phyloP scores from a whole-genome alignment of 345 rosid species.

The Odontarrhena argentea region DNA sequence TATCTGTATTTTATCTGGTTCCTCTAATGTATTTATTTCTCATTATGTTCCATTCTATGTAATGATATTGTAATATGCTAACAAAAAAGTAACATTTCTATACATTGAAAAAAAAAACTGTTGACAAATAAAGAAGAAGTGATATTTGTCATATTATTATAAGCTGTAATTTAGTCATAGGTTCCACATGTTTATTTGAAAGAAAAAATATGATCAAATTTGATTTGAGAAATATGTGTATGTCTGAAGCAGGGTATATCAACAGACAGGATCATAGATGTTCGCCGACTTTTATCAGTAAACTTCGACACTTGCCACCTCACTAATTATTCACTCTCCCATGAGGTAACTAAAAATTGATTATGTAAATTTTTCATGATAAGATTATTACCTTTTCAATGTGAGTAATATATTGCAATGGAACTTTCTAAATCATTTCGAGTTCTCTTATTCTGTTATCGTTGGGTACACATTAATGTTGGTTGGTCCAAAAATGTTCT shows the following conservation, averaged over 20 bases:
- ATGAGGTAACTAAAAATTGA: slow-evolving; percentile 61
- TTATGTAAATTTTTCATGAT: no score
- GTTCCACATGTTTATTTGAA: slow-evolving; percentile 21
- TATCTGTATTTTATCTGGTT: slow-evolving; percentile 7
- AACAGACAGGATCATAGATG: slow-evolving; percentile 92
- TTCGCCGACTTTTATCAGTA: slow-evolving; percentile 79
- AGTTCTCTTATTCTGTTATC: neutral
- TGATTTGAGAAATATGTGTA: slow-evolving; percentile 1
- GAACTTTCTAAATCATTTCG: neutral
- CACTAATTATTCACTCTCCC: slow-evolving; percentile 76
- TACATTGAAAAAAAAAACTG: no score
- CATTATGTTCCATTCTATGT: no score
- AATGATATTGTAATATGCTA: no score
- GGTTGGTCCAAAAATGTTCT: slow-evolving; percentile 27
- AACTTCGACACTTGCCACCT: slow-evolving; percentile 70
- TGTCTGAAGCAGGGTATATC: slow-evolving; percentile 78
- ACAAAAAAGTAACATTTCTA: no score
- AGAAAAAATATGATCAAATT: neutral
- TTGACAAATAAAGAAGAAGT: neutral
- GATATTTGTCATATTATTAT: neutral
- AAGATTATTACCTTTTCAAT: no score
- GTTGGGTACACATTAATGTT: slow-evolving; percentile 22
- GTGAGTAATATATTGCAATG: neutral
- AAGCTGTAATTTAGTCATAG: slow-evolving; percentile 14
- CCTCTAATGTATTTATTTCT: no score